A percentile compares a stretch with the other conserved stretches of the same genome.
These are phyloP conservation scores for Botryotinia narcissicola DNA, from an alignment of 2,329 filamentous ascomycete genomes.

Conservation along the genomic window DNA sequence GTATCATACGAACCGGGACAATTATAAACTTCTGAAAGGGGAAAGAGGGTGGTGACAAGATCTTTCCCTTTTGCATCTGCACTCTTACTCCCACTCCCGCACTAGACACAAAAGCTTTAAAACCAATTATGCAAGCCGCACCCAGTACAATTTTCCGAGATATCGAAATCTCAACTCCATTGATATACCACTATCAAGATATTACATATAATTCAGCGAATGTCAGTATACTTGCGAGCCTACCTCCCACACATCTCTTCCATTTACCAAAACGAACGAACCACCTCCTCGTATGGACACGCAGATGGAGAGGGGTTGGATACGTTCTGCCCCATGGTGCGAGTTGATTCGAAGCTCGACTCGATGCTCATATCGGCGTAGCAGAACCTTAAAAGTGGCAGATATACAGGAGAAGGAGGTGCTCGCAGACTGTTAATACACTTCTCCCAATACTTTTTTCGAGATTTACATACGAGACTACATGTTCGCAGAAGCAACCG, in stretches of 20 bases:
- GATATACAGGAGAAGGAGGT: background rate
- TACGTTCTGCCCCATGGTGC: background rate
- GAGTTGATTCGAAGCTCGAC: background rate
- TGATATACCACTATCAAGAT: background rate
- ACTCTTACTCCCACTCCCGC: background rate
- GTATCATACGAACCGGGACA: background rate
- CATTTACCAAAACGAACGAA: too few species aligned
- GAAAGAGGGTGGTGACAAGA: background rate
- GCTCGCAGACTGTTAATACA: background rate
- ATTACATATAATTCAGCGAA: background rate
- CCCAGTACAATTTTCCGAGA: rapidly evolving
- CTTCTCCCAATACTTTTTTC: too few species aligned
- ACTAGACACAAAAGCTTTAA: rapidly evolving
- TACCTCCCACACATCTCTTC: too few species aligned
- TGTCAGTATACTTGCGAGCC: background rate
- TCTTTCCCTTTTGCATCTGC: background rate
- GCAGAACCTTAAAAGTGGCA: background rate
- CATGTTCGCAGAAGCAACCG: background rate
- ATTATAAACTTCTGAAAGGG: background rate
- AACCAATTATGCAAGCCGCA: rapidly evolving
- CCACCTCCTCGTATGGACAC: background rate
- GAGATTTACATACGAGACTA: background rate
- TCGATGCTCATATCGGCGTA: background rate
- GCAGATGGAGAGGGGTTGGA: background rate
- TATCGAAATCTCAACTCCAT: background rate